phyloP scores from a whole-genome alignment of 495 filamentous ascomycete species.

The Glarea lozoyensis region DNA sequence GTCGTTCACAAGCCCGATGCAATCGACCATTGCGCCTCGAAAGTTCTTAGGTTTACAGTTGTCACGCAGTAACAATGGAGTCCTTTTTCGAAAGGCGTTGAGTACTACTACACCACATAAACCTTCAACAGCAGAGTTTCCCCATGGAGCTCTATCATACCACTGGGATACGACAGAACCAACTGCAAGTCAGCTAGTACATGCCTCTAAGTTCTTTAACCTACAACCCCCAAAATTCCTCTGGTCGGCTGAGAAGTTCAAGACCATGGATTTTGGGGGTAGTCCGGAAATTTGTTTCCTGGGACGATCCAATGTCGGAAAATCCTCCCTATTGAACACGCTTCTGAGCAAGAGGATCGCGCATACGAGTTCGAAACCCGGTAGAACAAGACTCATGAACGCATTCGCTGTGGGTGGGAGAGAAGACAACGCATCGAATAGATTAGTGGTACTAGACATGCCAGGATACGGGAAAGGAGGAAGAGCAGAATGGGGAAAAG shows the following conservation, averaged over 20 bases:
- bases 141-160: constrained; percentile 27
- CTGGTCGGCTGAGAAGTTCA: constrained; percentile 64
- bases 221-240: constrained; percentile 52
- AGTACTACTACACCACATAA: too few species aligned
- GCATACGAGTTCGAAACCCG: constrained; percentile 63
- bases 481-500: constrained; percentile 67
- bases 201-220: constrained; percentile 57
- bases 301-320: constrained; percentile 88
- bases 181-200: constrained; percentile 38
- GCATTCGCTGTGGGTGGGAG: constrained; percentile 57
- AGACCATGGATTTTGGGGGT: constrained; percentile 46
- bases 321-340: constrained; percentile 80
- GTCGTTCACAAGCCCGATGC: too few species aligned
- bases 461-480: constrained; percentile 85
- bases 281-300: constrained; percentile 51
- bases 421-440: constrained; percentile 42
- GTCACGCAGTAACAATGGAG: too few species aligned
- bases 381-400: constrained; percentile 75
- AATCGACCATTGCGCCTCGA: too few species aligned
- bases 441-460: constrained; percentile 74
- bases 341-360: constrained; percentile 53
- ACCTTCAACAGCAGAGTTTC: constrained; percentile 12
- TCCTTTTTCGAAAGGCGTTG: too few species aligned
- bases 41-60: too few species aligned
- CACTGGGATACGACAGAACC: constrained; percentile 55